Base-by-base conservation (phyloP, 352 stramenopile species). In the Saprolegnia diclina region DNA sequence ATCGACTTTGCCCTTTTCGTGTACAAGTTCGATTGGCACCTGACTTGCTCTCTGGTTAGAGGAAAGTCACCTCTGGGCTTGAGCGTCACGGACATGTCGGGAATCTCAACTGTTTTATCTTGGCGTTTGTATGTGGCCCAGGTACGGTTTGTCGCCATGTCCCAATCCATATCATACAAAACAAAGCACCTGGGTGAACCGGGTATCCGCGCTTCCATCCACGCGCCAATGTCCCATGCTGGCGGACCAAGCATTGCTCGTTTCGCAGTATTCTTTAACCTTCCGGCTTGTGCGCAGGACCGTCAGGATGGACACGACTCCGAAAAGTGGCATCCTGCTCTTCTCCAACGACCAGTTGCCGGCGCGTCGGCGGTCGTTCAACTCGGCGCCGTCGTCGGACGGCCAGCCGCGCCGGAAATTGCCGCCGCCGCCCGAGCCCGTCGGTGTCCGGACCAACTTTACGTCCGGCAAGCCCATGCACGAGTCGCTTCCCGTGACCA, bases 381-480 rank as follows among this genome's bases (percentile, higher is more conserved):
- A 48, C 42, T 48, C 42, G 18, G 42, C 42, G 42, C 42, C 42
- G 42, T 48, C 42, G 13, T 48, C 42, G 18, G 42, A 48, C 18
- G 42, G 42, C 42, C 42, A 48, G 18, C 42, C 42, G 42, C 42
- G 42, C 42, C 42, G 42, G 4, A 48, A 48, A n/a, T 7, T 48
- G 13, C 52, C 52, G 19, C 52, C 52, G 35, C 52, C 52, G 35
- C 52, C 52, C 11, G 52, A 59, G n/a, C 24, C 52, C 3, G 35
- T 40, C 19, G 52, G 35, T 26, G 52, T 59, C 11, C 52, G 52
- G 13, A 59, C 52, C 13, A 59, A 59, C 35, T 59, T 59, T 24
- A 59, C 52, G 10, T 21, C 13, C 42, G 42, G 42, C 42, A 48
- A 48, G 42, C 42, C 42, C 2, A 48, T 48, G 42, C 42, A 48